phyloP scores from a whole-genome alignment of 331 rosid genomes.

The Arachis monticola region DNA sequence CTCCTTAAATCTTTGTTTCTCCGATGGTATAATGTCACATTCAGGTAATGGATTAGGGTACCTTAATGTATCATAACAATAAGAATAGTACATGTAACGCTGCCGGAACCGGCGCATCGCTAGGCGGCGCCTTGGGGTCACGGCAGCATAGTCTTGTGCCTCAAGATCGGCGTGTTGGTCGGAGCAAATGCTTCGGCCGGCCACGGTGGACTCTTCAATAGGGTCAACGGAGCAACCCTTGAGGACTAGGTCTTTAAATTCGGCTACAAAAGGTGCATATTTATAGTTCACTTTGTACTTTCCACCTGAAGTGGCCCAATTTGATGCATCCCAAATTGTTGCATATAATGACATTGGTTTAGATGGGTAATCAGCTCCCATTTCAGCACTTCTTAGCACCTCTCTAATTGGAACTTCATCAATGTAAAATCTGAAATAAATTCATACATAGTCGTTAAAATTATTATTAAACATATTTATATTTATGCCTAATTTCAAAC shows the following conservation, averaged over 20 bases:
- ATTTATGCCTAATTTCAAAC: too few relatives aligned
- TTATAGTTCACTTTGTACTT: slow-evolving; percentile 81
- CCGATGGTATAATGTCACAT: slow-evolving; percentile 58
- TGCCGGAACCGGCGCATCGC: slow-evolving; percentile 78
- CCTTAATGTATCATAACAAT: slow-evolving; percentile 76
- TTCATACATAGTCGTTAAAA: background rate
- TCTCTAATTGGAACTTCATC: slow-evolving; percentile 94
- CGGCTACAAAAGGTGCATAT: slow-evolving; percentile 82
- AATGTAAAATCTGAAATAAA: slow-evolving; percentile 75
- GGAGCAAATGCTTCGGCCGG: slow-evolving; percentile 39
- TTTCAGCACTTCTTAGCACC: slow-evolving; percentile 63
- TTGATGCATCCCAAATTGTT: slow-evolving; percentile 96
- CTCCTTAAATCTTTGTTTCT: slow-evolving; percentile 67
- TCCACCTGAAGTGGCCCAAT: slow-evolving; percentile 94
- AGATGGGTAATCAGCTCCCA: slow-evolving; percentile 87
- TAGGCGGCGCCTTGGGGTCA: slow-evolving; percentile 50
- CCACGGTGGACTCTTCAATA: slow-evolving; percentile 50
- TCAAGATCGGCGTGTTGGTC: slow-evolving; percentile 42
- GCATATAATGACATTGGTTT: slow-evolving; percentile 91
- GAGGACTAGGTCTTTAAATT: slow-evolving; percentile 78
- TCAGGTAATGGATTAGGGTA: slow-evolving; percentile 69
- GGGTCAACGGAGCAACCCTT: slow-evolving; percentile 82
- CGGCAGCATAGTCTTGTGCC: slow-evolving; percentile 52
- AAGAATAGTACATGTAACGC: slow-evolving; percentile 82
- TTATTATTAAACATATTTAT: background rate